A percentile compares a stretch with the other conserved stretches of the same genome.
These are phyloP conservation scores for Mycogone perniciosa DNA, from an alignment of 2,329 filamentous ascomycete species.

Conservation along the genomic window DNA sequence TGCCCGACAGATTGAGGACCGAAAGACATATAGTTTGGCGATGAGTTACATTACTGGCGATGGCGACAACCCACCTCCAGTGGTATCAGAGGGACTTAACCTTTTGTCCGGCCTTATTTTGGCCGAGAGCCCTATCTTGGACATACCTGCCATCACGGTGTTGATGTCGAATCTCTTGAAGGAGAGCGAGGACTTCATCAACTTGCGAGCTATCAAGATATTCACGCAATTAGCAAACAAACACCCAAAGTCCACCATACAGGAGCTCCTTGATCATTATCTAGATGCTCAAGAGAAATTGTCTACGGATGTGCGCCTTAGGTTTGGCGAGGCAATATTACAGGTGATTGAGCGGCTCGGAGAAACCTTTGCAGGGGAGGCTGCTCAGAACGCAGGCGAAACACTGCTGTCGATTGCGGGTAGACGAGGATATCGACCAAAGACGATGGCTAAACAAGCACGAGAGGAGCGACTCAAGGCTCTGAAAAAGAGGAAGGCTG, in stretches of 20 bases:
- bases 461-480: conserved; percentile 43
- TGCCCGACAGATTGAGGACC: conserved; percentile 50
- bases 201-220: conserved; percentile 59
- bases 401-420: conserved; percentile 59
- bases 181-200: conserved; percentile 66
- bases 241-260: conserved; percentile 56
- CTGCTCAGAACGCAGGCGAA: conserved; percentile 46
- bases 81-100: conserved; percentile 59
- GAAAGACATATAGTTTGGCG: conserved; percentile 55
- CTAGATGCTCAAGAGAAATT: conserved; percentile 55
- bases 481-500: conserved; percentile 39
- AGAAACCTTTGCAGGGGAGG: conserved; percentile 47
- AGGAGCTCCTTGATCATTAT: conserved; percentile 61
- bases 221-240: conserved; percentile 55
- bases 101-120: conserved; percentile 53
- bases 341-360: conserved; percentile 58
- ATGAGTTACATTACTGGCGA: conserved; percentile 56
- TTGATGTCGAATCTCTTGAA: conserved; percentile 58
- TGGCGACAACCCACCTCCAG: conserved; percentile 56
- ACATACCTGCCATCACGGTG: conserved; percentile 59
- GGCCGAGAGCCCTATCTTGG: conserved; percentile 50
- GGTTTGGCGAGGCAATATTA: conserved; percentile 61
- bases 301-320: conserved; percentile 56
- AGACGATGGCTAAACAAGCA: conserved; percentile 51
- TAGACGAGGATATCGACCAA: conserved; percentile 54